Evolutionary conservation across 2,329 filamentous ascomycete genomes (phyloP), one percentile per base, ranked within the genome.

Genomic region (Fusarium euwallaceae): DNA sequence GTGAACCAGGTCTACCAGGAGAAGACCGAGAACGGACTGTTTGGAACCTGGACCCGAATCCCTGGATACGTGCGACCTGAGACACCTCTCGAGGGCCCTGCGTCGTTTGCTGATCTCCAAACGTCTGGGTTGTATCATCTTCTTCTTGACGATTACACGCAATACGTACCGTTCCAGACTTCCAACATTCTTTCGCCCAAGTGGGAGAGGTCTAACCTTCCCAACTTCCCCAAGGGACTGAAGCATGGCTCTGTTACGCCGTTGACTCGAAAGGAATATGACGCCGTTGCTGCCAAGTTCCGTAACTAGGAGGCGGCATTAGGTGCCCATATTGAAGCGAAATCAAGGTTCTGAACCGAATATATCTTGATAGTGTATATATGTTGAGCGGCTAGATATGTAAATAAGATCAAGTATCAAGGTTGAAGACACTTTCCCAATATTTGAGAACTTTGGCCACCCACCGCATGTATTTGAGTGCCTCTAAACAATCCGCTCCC

Each of bases 211-310:
- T 84, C 83, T 39, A 80, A 82, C 61, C 76, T 80, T 10, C 75
- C 76, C 4, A 81, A 77, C 0, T 88, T 86, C 64, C 87, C 86
- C 2, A 80, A 70, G 32, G 83, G 84, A 1, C 61, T 88, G 71
- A 87, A 87, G 76, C 87, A 88, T 77, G 86, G 86, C 2, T 85
- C 82, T 65, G 84, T 88, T 4, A 81, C 87, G 36, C 83, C 84
- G 0, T 71, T 88, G 36, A 86, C 83, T 4, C 78, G 83, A 70
- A 76, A 78, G 16, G 81, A 86, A 69, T 85, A 86, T 41, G 80
- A 85, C 70, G 84, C 83, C 2, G 58, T 79, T 41, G 39, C 67
- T 36, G 66, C 72, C 1, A 73, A 63, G 36, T 78, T 73, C 36
- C 36, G 69, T 1, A 24, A 37, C 41, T 53, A 14, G 14, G 48